These are phyloP conservation scores for Paecilomyces variotii DNA, from an alignment of 2,329 filamentous ascomycete genomes.

Conservation along the genomic window DNA sequence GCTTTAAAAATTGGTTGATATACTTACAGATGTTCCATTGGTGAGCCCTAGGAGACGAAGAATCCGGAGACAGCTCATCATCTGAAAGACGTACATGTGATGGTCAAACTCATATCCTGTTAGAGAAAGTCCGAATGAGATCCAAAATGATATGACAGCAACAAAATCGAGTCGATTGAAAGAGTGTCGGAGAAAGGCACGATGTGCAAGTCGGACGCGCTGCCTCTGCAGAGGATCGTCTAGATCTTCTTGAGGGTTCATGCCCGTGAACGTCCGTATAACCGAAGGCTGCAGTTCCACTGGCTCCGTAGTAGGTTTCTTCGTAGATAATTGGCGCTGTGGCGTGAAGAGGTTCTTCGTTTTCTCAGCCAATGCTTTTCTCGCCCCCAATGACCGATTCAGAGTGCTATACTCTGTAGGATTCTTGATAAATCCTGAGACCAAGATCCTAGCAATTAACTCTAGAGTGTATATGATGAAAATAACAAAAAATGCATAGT, in stretches of 20 bases:
- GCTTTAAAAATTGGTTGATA: background rate
- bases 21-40: conserved; percentile 75
- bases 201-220: conserved; percentile 74
- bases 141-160: conserved; percentile 92
- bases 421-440: conserved; percentile 89
- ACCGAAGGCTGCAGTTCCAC: conserved; percentile 46
- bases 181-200: conserved; percentile 87
- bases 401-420: conserved; percentile 87
- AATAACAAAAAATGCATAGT: conserved; percentile 72
- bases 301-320: conserved; percentile 35
- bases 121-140: conserved; percentile 68
- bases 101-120: conserved; percentile 59
- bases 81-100: conserved; percentile 84
- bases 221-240: conserved; percentile 67
- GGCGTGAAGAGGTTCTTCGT: conserved; percentile 74
- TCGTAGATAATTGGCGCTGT: conserved; percentile 62
- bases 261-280: conserved; percentile 65
- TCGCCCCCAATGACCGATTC: conserved; percentile 66
- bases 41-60: conserved; percentile 84
- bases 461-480: conserved; percentile 90
- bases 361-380: conserved; percentile 66
- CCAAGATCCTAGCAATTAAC: conserved; percentile 72
- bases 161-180: conserved; percentile 96
- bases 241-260: conserved; percentile 55
- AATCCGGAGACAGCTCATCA: conserved; percentile 93